These are phyloP conservation scores for Fusarium sp. DNA, from an alignment of 2,329 filamentous ascomycete species.

Conservation along the genomic window DNA sequence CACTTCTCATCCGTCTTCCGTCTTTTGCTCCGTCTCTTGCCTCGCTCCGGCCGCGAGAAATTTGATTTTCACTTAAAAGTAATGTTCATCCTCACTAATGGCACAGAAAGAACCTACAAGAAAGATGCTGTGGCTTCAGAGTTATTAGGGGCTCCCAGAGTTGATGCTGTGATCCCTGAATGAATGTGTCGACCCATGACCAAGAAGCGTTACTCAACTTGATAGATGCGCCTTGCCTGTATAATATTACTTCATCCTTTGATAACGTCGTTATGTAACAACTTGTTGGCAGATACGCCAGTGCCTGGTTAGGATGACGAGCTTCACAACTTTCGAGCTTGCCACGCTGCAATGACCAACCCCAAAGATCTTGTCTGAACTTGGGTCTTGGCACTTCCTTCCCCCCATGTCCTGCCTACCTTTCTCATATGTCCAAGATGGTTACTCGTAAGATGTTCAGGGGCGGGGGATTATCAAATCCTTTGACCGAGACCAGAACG, in stretches of 20 bases:
- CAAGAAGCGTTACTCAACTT: background rate
- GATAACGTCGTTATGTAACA: background rate
- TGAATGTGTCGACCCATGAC: slow-evolving; percentile 6
- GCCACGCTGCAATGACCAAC: background rate
- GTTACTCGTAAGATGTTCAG: background rate
- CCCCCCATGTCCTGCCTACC: background rate
- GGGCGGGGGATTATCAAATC: slow-evolving; percentile 6
- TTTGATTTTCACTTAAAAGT: background rate
- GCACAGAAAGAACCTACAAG: background rate
- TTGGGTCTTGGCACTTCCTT: background rate
- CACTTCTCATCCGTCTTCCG: background rate
- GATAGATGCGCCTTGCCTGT: too few species aligned
- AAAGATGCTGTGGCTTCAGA: background rate
- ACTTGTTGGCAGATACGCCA: background rate
- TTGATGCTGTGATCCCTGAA: background rate
- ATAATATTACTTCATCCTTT: background rate
- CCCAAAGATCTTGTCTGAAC: background rate
- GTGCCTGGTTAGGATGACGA: background rate
- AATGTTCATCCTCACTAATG: background rate
- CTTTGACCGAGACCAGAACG: background rate
- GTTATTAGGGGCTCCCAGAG: background rate
- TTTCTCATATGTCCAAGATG: background rate
- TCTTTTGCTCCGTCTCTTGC: background rate
- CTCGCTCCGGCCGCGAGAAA: background rate
- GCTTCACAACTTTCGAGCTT: slow-evolving; percentile 4